Base-by-base conservation (phyloP, 2,329 filamentous ascomycete species). In the Paracoccidioides lutzii region DNA sequence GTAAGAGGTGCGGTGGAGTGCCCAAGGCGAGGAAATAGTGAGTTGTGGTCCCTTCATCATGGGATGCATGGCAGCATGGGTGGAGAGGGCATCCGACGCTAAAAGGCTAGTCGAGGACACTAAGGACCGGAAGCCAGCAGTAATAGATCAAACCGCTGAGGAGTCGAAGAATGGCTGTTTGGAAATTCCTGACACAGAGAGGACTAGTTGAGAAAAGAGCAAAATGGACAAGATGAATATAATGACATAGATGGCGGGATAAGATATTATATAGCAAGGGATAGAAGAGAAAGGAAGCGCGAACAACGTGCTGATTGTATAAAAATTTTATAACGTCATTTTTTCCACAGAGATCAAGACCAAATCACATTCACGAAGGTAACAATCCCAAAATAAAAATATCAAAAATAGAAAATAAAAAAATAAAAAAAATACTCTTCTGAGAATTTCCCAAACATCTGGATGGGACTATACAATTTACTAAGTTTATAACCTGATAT, bases 1-100 rank as follows among this genome's bases (percentile, higher is more conserved):
- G 49, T 32, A 10, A 35, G 49, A 28, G 28, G 49, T n/a, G 22
- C 12, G n/a, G 22, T 33, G 49, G 22, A 42, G 32, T 42, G 50
- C 50, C 50, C 50, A 52, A 52, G 50, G 50, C 50, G 46, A 50
- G n/a, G 46, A 38, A 8, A 8, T 37, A 15, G 33, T 50, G 46
- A 28, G 46, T 22, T 35, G 45, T 48, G 32, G 45, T 33, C 2
- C 2, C 8, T 35, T 22, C 22, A 22, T 22, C 22, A 32, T 48
- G 12, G 30, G 9, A 48, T 48, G 45, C 45, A 45, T 32, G 28
- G 14, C 6, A 45, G 22, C 22, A 22, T 22, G 22, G 22, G 32
- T 48, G 45, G 45, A 48, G 45, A n/a, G 30, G 32, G 28, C 45
- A 35, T n/a, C 45, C 14, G 45, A 48, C 45, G 45, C 45, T 48